Conservation (phyloP, 1,284 basidiomycete species). For the Trametes versicolor region DNA sequence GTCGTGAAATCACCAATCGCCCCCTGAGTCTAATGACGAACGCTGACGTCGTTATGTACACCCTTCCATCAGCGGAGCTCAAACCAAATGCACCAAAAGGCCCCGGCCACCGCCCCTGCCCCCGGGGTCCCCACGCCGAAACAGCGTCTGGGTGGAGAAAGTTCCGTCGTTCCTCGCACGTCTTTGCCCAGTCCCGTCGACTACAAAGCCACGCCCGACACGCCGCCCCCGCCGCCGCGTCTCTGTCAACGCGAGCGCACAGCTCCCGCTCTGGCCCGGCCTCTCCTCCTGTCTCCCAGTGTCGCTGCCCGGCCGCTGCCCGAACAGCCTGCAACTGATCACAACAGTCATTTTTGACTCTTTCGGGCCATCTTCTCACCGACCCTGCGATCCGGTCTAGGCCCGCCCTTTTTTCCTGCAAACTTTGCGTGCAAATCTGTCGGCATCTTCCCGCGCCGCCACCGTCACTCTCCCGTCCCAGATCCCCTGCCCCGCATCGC, state of each 20-base stretch:
- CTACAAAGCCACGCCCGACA: slow-evolving; percentile 17
- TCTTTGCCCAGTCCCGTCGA: slow-evolving; percentile 14
- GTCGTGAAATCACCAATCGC: slow-evolving; percentile 35
- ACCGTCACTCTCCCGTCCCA: background rate
- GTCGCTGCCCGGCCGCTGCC: background rate
- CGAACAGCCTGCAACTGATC: slow-evolving; percentile 18
- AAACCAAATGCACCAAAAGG: slow-evolving; percentile 28
- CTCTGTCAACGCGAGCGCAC: slow-evolving; percentile 14
- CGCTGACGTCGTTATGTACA: slow-evolving; percentile 49
- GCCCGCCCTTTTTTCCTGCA: slow-evolving; percentile 12
- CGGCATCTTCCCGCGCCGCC: slow-evolving; percentile 21
- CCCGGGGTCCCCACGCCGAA: slow-evolving; percentile 29
- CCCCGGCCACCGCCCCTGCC: slow-evolving; percentile 37
- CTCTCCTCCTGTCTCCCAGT: slow-evolving; percentile 9
- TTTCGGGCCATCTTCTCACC: slow-evolving; percentile 27
- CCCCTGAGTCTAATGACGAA: slow-evolving; percentile 44
- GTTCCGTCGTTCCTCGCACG: slow-evolving; percentile 25
- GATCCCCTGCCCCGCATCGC: background rate
- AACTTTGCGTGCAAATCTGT: slow-evolving; percentile 17
- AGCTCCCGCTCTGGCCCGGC: slow-evolving; percentile 12
- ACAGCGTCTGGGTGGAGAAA: slow-evolving; percentile 32
- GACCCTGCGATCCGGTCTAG: slow-evolving; percentile 30
- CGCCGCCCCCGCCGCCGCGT: slow-evolving; percentile 15
- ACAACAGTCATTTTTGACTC: slow-evolving; percentile 10
- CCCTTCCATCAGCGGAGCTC: slow-evolving; percentile 45